A percentile compares a stretch with the other conserved stretches of the same genome.
Evolutionary conservation across 2,329 filamentous ascomycete genomes (phyloP).

Genomic region (Aspergillus ruber): DNA sequence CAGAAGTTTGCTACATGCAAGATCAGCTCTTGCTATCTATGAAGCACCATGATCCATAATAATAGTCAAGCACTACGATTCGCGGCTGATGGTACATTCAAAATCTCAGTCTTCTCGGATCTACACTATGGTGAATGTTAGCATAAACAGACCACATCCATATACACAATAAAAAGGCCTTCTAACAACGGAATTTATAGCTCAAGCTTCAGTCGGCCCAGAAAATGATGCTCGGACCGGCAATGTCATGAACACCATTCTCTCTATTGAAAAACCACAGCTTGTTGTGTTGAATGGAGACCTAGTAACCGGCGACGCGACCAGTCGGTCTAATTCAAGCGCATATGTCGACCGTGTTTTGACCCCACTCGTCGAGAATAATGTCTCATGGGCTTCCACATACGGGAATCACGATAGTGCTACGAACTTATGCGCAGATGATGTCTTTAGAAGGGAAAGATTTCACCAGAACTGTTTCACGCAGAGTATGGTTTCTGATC

Average conservation of each 20-base stretch:
- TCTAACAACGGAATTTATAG: slow-evolving; percentile 23
- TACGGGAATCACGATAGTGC: slow-evolving; percentile 67
- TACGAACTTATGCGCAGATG: slow-evolving; percentile 49
- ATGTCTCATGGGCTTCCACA: slow-evolving; percentile 58
- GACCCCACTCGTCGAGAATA: slow-evolving; percentile 49
- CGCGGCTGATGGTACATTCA: slow-evolving; percentile 31
- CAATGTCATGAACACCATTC: slow-evolving; percentile 51
- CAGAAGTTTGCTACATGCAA: too few relatives aligned
- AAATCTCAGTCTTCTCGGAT: slow-evolving; percentile 59
- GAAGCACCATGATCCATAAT: slow-evolving; percentile 24
- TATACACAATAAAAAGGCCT: not conserved
- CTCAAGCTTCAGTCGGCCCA: slow-evolving; percentile 1
- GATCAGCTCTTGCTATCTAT: too few relatives aligned
- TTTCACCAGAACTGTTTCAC: slow-evolving; percentile 36
- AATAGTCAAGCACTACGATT: slow-evolving; percentile 12
- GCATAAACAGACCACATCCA: not conserved
- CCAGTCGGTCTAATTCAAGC: slow-evolving; percentile 48
- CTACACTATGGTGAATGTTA: slow-evolving; percentile 65
- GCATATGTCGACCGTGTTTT: slow-evolving; percentile 56
- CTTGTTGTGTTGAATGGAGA: slow-evolving; percentile 67
- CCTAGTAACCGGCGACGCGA: slow-evolving; percentile 62
- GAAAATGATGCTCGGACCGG: slow-evolving; percentile 52
- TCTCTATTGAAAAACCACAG: slow-evolving; percentile 51
- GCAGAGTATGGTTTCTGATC: slow-evolving; percentile 34
- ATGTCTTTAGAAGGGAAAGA: slow-evolving; percentile 37